Base-by-base conservation (phyloP, 306 rosid genomes). In the Trifolium dubium region DNA sequence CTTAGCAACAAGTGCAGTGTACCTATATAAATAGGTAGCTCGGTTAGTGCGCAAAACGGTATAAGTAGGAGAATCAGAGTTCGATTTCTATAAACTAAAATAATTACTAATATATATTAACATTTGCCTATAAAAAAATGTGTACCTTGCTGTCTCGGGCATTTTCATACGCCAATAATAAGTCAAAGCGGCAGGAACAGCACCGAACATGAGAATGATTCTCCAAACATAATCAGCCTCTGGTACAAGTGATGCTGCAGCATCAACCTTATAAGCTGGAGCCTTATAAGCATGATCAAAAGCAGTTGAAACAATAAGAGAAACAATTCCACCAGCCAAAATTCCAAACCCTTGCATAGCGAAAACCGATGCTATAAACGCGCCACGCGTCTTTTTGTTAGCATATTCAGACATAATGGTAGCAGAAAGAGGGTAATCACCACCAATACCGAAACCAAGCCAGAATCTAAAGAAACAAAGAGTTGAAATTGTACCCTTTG, bases 331-430 rank as follows among this genome's bases (percentile, higher is more conserved):
- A 54, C 82, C 74, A 3, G 61, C 72, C 5, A 79, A 14, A 6
- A 79, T 79, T 14, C 82, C 82, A 7, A 79, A 79, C 4, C 82
- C 82, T 64, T 78, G 82, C 82, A 78, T 78, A 19, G 82, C 82
- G 2, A 78, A 78, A 17, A 78, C 82, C 0, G 82, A 74, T 1
- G 82, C 82, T 4, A 78, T 71, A 53, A 78, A 78, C 2, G 82
- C 82, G 1, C 82, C 82, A 5, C 82, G 82, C 1, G 82, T 78
- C 49, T 13, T 70, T 46, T 77, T 77, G 17, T 77, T 78, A 2
- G 83, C 78, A 23, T 79, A 79, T 4, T 79, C 83, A 0, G 83
- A 79, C 83, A 79, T 79, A 63, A 79, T 79, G 1, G 83, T 79
- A 10, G 83, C 83, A 5, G 83, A 79, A 30, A 79, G 83, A 10